Conservation (phyloP, 257 asterid species). For the Oldenlandia corymbosa region DNA sequence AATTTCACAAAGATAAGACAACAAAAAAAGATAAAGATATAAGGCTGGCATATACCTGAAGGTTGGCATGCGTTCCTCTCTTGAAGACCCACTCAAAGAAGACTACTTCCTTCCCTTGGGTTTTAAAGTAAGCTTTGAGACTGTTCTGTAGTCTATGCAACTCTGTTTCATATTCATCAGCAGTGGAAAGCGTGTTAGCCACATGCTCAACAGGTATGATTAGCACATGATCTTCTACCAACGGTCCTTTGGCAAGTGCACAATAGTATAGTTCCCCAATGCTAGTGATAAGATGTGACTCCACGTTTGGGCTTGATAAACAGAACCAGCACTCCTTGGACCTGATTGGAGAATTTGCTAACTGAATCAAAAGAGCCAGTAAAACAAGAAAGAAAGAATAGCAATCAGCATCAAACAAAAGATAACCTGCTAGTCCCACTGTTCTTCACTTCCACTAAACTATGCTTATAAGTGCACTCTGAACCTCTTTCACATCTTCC, state of each 20-base stretch:
- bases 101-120: constrained; percentile 68
- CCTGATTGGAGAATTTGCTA: constrained; percentile 36
- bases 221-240: constrained; percentile 81
- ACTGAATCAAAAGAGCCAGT: not conserved
- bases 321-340: constrained; percentile 98
- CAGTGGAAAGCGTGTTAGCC: constrained; percentile 66
- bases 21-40: not conserved
- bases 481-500: constrained; percentile 96
- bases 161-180: constrained; percentile 67
- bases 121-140: constrained; percentile 69
- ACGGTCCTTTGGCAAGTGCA: constrained; percentile 92
- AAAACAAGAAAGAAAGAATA: not conserved
- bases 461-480: constrained; percentile 85
- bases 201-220: constrained; percentile 82
- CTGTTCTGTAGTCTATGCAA: constrained; percentile 47
- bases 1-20: constrained; percentile 1
- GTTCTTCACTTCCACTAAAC: constrained; percentile 67
- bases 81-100: constrained; percentile 87
- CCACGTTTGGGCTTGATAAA: constrained; percentile 75
- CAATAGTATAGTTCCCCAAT: constrained; percentile 79
- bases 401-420: not conserved
- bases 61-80: constrained; percentile 89
- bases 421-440: constrained; percentile 54
- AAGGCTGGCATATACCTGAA: constrained; percentile 53
- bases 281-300: constrained; percentile 71